Percentiles rank a stretch among this genome's conserved stretches.
Evolutionary conservation across 371 early-diverging fungal genomes (phyloP).

Genomic region (Parasitella parasitica): DNA sequence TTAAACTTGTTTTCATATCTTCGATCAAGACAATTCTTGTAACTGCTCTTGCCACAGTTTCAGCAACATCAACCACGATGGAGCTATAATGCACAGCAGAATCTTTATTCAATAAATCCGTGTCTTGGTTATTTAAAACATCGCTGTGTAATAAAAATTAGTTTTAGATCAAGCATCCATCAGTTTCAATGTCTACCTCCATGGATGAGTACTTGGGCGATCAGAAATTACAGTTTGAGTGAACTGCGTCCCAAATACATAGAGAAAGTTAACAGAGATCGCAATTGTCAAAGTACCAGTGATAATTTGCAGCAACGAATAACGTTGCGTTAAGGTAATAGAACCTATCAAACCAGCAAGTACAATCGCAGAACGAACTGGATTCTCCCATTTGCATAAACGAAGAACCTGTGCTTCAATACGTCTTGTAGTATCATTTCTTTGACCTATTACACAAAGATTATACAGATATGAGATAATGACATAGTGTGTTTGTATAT

Average conservation of each 20-base stretch:
- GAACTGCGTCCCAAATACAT: conserved; percentile 21
- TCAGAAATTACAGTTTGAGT: conserved; percentile 1
- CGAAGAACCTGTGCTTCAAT: not conserved
- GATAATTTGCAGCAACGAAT: conserved; percentile 35
- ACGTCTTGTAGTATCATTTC: not conserved
- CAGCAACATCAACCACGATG: conserved; percentile 20
- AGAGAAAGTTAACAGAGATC: conserved; percentile 27
- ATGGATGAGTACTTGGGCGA: not conserved
- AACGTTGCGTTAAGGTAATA: conserved; percentile 20
- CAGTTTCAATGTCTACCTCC: too few relatives aligned
- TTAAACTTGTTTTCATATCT: conserved; percentile 29
- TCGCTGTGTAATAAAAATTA: not conserved
- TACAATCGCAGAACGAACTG: conserved; percentile 24
- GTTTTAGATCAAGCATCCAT: not conserved
- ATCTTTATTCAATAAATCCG: conserved; percentile 10
- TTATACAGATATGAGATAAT: too few relatives aligned
- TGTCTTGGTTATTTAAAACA: not conserved
- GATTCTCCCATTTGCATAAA: conserved; percentile 34
- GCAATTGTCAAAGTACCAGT: conserved; percentile 26
- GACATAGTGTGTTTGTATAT: too few relatives aligned
- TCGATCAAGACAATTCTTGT: conserved; percentile 33
- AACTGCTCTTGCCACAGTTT: conserved; percentile 22
- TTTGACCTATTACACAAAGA: too few relatives aligned
- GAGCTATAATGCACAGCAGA: conserved; percentile 27
- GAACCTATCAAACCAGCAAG: conserved; percentile 10